These are phyloP conservation scores for Salix exigua DNA, from an alignment of 345 rosid genomes.

Conservation along the genomic window DNA sequence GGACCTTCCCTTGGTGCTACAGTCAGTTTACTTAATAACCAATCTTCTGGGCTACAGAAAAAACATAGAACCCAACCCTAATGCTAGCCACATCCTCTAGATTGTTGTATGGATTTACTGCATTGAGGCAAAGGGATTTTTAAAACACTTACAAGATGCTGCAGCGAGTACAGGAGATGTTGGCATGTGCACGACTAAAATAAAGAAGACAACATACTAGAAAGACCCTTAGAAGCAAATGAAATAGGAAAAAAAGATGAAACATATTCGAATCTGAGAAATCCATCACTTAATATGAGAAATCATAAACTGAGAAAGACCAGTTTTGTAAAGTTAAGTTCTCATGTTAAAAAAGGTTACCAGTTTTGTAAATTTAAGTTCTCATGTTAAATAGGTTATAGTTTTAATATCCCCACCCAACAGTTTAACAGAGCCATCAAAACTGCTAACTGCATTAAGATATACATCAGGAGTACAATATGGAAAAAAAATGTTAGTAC, in stretches of 20 bases:
- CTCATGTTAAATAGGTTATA: no score
- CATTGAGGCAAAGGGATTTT: background rate
- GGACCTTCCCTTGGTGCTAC: background rate
- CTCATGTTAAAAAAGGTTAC: no score
- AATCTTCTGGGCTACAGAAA: background rate
- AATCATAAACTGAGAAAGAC: no score
- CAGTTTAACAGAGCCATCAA: background rate
- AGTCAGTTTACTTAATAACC: background rate
- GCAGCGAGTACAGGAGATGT: background rate
- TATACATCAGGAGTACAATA: background rate
- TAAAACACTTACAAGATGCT: background rate
- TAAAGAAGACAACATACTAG: background rate
- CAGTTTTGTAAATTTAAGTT: no score
- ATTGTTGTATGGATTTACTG: background rate
- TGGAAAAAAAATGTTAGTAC: conserved; percentile 32
- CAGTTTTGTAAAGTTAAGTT: background rate
- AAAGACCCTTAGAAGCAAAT: background rate
- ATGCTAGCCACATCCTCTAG: no score
- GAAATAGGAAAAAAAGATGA: background rate
- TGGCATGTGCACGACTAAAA: background rate
- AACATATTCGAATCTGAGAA: background rate
- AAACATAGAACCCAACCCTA: background rate
- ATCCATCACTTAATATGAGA: no score
- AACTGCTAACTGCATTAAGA: background rate
- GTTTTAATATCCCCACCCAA: no score